These are phyloP conservation scores for Yarrowia deformans DNA, from an alignment of 805 yeast genomes.

Conservation along the genomic window DNA sequence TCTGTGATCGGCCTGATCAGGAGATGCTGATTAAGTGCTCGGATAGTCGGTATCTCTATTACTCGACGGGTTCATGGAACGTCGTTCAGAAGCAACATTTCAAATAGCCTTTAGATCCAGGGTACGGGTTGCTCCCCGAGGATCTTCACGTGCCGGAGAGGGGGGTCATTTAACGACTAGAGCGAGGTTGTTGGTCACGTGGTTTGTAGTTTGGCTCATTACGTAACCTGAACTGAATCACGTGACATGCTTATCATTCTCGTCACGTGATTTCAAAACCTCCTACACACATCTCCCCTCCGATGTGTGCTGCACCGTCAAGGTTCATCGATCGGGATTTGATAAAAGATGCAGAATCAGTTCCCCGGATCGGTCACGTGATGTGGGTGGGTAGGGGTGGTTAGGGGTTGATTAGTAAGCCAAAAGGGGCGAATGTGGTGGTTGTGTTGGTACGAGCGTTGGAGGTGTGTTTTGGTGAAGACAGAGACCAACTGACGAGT, in stretches of 20 bases:
- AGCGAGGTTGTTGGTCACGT: too few relatives aligned
- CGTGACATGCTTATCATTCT: not conserved
- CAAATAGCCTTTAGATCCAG: conserved; percentile 1
- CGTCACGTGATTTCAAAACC: not conserved
- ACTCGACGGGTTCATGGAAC: not conserved
- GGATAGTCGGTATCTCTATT: not conserved
- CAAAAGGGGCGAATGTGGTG: too few relatives aligned
- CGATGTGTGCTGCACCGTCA: not conserved
- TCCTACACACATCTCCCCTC: not conserved
- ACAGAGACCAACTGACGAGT: too few relatives aligned
- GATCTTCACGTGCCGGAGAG: conserved; percentile 5
- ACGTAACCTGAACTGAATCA: not conserved
- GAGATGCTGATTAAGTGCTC: not conserved
- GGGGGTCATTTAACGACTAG: too few relatives aligned
- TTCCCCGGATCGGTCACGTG: not conserved
- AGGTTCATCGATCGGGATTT: conserved; percentile 25
- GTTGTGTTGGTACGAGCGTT: too few relatives aligned
- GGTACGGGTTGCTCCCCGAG: not conserved
- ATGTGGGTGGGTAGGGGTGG: too few relatives aligned
- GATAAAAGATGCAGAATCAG: not conserved
- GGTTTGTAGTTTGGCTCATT: too few relatives aligned
- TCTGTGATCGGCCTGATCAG: not conserved
- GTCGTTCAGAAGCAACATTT: conserved; percentile 17
- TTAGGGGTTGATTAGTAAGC: not conserved
- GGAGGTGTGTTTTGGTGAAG: too few relatives aligned